These are phyloP conservation scores for Arthrobotrys pseudoclavata DNA, from an alignment of 2,329 filamentous ascomycete genomes.

Conservation along the genomic window DNA sequence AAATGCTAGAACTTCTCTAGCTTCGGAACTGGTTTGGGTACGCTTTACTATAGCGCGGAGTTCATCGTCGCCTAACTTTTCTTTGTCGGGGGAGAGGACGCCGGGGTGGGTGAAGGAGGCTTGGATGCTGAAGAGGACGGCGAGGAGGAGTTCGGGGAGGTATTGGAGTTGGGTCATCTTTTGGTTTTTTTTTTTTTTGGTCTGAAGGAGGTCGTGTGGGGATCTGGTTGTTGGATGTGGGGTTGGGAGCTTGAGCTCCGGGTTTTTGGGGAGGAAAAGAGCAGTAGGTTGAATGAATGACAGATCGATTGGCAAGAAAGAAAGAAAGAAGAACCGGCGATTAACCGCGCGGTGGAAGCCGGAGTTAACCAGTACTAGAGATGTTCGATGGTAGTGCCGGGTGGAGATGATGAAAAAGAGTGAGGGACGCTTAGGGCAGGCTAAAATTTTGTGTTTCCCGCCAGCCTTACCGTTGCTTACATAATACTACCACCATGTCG, in stretches of 20 bases:
- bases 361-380: not conserved
- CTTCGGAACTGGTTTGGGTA: constrained; percentile 62
- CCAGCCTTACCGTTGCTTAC: constrained; percentile 13
- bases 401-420: not conserved
- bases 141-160: constrained; percentile 63
- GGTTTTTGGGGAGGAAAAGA: not conserved
- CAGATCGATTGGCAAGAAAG: not conserved
- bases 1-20: constrained; percentile 63
- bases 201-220: constrained; percentile 10
- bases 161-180: constrained; percentile 59
- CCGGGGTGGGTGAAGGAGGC: constrained; percentile 64
- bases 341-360: not conserved
- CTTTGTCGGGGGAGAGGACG: constrained; percentile 62
- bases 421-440: not conserved
- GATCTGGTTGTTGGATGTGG: not conserved
- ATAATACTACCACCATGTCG: not conserved
- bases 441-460: constrained; percentile 30
- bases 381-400: not conserved
- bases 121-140: constrained; percentile 63
- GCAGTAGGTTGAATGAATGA: constrained; percentile 2
- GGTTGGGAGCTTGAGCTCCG: constrained; percentile 23
- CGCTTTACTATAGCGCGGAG: constrained; percentile 63
- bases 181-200: constrained; percentile 3
- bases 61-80: constrained; percentile 63
- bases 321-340: not conserved